Base-by-base conservation (phyloP, 176 grass and related monocot genomes). In the Echinochloa phyllopogon region DNA sequence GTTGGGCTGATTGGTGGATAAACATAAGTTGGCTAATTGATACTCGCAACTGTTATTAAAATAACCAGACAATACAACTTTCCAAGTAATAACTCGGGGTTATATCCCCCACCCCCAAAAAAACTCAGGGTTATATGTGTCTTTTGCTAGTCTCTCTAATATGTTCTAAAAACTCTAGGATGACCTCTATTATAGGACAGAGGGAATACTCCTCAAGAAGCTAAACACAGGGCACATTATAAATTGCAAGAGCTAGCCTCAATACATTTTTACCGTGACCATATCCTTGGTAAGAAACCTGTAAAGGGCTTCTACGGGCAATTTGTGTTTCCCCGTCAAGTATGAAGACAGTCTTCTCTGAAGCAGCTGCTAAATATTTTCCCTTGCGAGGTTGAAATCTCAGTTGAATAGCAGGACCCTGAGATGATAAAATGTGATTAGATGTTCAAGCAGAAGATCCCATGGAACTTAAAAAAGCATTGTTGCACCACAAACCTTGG, bases 351-450 rank as follows among this genome's bases (percentile, higher is more conserved):
- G 52, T 13, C 65, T 92, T 93, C 61, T 95, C 95, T 11, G 91
- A 92, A 23, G 95, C 95, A 62, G 93, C 91, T 36, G 95, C 93
- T 69, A 98, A 77, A 90, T 94, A 98, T 61, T 94, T 92, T 72
- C 93, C 95, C 73, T 80, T 86, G 38, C 82, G 71, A 82, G 93
- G 93, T 84, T 98, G 95, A 89, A 95, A 95, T 92, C 95, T 93
- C 93, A 98, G 91, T 70, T 98, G 93, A 60, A 89, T 91, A 82
- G 89, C 92, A 66, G 87, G 93, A 75, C 77, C 95, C 95, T 98
- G 52, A 3, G 29, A 81, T 21, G 61, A 49, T 37, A 41, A 70
- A 25, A 88, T 38, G 69, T 6, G 8, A 91, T 41, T 41, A 13
- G 17, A 78, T 64, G 25, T 71, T 84, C 78, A 33, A 63, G 42